These are phyloP conservation scores for Geopyxis carbonaria DNA, from an alignment of 495 filamentous ascomycete genomes.

Conservation along the genomic window DNA sequence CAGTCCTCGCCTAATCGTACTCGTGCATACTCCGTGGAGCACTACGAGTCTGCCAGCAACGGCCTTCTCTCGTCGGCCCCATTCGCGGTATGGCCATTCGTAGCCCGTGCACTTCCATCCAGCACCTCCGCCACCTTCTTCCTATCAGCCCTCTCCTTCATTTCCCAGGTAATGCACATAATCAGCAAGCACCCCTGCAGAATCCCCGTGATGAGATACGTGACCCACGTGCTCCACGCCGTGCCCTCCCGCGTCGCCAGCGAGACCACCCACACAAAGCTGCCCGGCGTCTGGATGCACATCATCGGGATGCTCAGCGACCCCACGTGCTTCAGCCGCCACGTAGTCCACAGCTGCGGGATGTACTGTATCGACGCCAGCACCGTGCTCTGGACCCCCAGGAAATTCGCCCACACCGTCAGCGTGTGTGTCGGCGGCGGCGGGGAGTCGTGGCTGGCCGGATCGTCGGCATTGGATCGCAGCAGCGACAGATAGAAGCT, in stretches of 20 bases:
- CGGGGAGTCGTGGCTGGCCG: constrained; percentile 23
- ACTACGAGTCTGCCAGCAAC: constrained; percentile 3
- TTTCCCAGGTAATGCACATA: constrained; percentile 67
- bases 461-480: background rate
- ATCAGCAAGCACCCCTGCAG: constrained; percentile 69
- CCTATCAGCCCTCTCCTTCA: constrained; percentile 25
- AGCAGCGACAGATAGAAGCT: constrained; percentile 27
- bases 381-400: constrained; percentile 60
- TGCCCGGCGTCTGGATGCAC: constrained; percentile 90
- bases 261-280: constrained; percentile 74
- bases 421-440: constrained; percentile 41
- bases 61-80: constrained; percentile 1
- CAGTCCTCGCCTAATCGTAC: background rate
- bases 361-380: constrained; percentile 82
- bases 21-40: background rate
- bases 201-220: constrained; percentile 66
- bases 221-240: constrained; percentile 91
- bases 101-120: constrained; percentile 11
- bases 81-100: no score
- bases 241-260: constrained; percentile 63
- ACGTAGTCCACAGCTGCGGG: constrained; percentile 86
- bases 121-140: constrained; percentile 8
- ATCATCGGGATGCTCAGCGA: constrained; percentile 95
- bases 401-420: constrained; percentile 59
- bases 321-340: constrained; percentile 61